Evolutionary conservation across 495 filamentous ascomycete species (phyloP).

Genomic region (Neurospora discreta): DNA sequence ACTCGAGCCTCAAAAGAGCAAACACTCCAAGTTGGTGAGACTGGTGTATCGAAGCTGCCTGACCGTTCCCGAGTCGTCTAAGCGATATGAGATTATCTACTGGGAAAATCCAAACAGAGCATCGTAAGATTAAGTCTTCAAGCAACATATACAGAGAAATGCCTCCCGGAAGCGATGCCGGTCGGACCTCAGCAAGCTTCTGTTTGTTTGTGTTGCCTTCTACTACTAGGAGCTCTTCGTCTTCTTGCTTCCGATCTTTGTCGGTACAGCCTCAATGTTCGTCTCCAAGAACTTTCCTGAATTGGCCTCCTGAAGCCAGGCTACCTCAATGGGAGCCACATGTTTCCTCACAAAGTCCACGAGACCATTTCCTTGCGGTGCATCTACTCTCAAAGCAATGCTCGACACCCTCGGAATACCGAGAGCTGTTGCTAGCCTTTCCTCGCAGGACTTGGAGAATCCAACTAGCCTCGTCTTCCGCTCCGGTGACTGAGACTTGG

Average conservation of each 20-base stretch:
- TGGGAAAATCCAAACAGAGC: neutral
- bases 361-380: constrained; percentile 37
- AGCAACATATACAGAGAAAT: neutral
- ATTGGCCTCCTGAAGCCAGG: constrained; percentile 18
- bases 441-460: constrained; percentile 41
- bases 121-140: neutral
- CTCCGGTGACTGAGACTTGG: constrained; percentile 24
- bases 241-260: constrained; percentile 29
- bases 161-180: neutral
- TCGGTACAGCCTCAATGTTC: constrained; percentile 26
- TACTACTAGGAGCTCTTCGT: constrained; percentile 5
- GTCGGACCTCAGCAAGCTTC: neutral
- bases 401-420: constrained; percentile 47
- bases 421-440: constrained; percentile 37
- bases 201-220: neutral
- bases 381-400: constrained; percentile 40
- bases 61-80: neutral
- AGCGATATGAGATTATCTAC: neutral
- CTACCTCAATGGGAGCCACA: constrained; percentile 26
- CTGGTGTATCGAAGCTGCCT: neutral
- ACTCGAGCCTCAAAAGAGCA: neutral
- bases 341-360: constrained; percentile 38
- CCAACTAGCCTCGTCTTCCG: constrained; percentile 42
- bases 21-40: neutral
- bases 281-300: constrained; percentile 15